phyloP scores from a whole-genome alignment of 1,284 basidiomycete genomes.

The Austropuccinia psidii region DNA sequence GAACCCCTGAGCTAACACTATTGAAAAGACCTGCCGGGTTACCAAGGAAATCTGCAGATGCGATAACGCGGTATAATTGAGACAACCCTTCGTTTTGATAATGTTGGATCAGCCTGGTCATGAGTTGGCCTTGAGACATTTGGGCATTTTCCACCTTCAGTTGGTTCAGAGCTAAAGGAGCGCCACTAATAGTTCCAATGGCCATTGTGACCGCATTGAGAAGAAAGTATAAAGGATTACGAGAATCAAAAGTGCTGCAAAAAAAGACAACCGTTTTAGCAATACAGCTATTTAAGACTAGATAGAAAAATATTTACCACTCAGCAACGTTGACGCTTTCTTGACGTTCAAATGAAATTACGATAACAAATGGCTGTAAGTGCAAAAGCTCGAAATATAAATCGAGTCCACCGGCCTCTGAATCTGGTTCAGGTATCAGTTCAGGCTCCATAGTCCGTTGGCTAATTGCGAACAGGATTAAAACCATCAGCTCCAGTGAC shows the following conservation, averaged over 20 bases:
- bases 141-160: slow-evolving; percentile 92
- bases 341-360: slow-evolving; percentile 93
- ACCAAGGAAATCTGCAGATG: slow-evolving; percentile 81
- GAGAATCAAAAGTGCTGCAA: slow-evolving; percentile 60
- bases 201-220: slow-evolving; percentile 95
- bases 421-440: slow-evolving; percentile 70
- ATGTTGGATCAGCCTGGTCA: slow-evolving; percentile 78
- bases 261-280: background rate
- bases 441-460: slow-evolving; percentile 67
- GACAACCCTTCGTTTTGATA: slow-evolving; percentile 89
- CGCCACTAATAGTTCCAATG: slow-evolving; percentile 92
- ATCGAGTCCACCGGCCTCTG: slow-evolving; percentile 60
- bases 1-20: slow-evolving; percentile 96
- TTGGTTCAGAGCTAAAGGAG: slow-evolving; percentile 90
- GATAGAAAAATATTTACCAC: slow-evolving; percentile 57
- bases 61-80: slow-evolving; percentile 91
- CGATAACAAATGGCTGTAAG: slow-evolving; percentile 84
- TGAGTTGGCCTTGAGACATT: slow-evolving; percentile 72
- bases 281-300: background rate
- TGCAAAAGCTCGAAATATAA: slow-evolving; percentile 97
- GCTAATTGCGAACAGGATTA: too few species aligned
- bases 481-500: too few species aligned
- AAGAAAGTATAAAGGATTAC: slow-evolving; percentile 87
- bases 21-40: slow-evolving; percentile 93
- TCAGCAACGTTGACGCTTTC: slow-evolving; percentile 87